Conservation (phyloP, 352 stramenopile genomes). For the Phytophthora constricta region DNA sequence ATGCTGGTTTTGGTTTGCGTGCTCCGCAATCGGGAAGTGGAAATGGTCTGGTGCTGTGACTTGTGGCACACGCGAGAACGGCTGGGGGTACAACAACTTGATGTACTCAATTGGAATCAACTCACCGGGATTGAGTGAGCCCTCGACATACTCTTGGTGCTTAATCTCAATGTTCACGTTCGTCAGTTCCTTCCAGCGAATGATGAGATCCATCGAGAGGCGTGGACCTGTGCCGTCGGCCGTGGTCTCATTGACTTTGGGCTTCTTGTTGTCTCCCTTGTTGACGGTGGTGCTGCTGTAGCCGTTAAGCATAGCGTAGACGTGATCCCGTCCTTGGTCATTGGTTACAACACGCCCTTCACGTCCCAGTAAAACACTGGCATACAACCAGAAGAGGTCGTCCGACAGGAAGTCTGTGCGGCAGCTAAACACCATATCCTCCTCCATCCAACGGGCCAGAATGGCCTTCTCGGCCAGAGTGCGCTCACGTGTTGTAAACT, state of each 20-base stretch:
- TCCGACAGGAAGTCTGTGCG: constrained; percentile 87
- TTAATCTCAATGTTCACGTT: constrained; percentile 82
- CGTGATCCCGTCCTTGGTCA: constrained; percentile 98
- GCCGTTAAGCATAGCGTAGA: constrained; percentile 66
- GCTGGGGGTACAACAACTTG: constrained; percentile 59
- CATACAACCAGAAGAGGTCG: constrained; percentile 99
- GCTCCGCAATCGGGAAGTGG: constrained; percentile 62
- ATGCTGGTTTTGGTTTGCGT: constrained; percentile 31
- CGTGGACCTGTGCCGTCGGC: constrained; percentile 11
- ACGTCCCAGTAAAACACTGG: constrained; percentile 75
- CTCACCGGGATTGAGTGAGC: constrained; percentile 11
- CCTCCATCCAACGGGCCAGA: constrained; percentile 66
- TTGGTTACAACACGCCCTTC: constrained; percentile 94
- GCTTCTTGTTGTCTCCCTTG: constrained; percentile 24
- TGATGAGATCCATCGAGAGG: constrained; percentile 76
- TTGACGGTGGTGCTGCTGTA: constrained; percentile 29
- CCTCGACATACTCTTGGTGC: constrained; percentile 51
- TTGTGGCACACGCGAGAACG: constrained; percentile 77
- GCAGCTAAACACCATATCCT: constrained; percentile 93
- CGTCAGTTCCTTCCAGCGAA: constrained; percentile 71
- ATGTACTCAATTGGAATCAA: constrained; percentile 65
- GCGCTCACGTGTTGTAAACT: constrained; percentile 56
- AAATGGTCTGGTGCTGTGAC: constrained; percentile 49
- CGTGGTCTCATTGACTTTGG: constrained; percentile 9
- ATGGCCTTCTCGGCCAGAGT: constrained; percentile 64